Evolutionary conservation across 805 yeast genomes (phyloP).

Genomic region (Kluyveromyces dobzhanskii): DNA sequence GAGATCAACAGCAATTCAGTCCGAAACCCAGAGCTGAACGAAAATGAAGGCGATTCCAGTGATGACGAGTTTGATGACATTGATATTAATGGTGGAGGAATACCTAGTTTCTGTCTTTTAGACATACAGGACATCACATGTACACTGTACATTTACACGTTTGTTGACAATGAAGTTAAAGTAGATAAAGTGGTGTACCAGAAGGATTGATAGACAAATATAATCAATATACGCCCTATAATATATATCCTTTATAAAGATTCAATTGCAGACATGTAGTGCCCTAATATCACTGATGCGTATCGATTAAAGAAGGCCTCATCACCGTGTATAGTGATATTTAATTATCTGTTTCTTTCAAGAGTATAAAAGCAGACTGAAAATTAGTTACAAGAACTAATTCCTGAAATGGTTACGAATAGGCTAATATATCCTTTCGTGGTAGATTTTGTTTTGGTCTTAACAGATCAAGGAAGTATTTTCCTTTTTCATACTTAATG

Average conservation of each 20-base stretch:
- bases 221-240: background rate
- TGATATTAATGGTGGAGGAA: slow-evolving; percentile 29
- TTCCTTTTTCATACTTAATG: slow-evolving; percentile 38
- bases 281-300: slow-evolving; percentile 1
- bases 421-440: slow-evolving; percentile 1
- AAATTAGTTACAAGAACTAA: too few relatives aligned
- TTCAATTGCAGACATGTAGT: too few relatives aligned
- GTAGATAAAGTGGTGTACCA: slow-evolving; percentile 79
- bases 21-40: slow-evolving; percentile 2
- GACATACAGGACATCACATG: slow-evolving; percentile 78
- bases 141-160: slow-evolving; percentile 77
- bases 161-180: slow-evolving; percentile 72
- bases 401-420: too few relatives aligned
- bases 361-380: slow-evolving; percentile 1
- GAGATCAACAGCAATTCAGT: slow-evolving; percentile 6
- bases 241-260: background rate
- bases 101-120: slow-evolving; percentile 81
- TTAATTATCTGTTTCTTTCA: background rate
- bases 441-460: background rate
- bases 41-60: slow-evolving; percentile 1
- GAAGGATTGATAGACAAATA: slow-evolving; percentile 31
- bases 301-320: too few relatives aligned
- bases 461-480: slow-evolving; percentile 24
- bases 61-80: slow-evolving; percentile 18
- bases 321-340: background rate